Evolutionary conservation across 2,329 filamentous ascomycete genomes (phyloP).

Genomic region (Tolypocladium tundrense): DNA sequence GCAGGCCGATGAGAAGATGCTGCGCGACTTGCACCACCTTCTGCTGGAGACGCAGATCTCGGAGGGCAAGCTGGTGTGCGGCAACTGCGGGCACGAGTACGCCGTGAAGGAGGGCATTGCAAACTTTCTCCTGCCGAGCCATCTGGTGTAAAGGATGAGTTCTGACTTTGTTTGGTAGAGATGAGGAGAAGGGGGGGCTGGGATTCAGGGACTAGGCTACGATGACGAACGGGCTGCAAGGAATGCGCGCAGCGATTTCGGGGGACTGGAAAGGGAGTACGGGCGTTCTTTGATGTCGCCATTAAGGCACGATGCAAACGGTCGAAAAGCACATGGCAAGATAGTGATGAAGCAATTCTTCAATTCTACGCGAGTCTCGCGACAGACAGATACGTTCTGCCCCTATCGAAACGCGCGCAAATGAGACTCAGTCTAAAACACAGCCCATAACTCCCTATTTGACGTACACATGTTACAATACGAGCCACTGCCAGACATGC

Average conservation of each 20-base stretch:
- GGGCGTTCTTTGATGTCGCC: neutral
- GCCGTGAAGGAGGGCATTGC: conserved; percentile 91
- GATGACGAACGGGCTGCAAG: neutral
- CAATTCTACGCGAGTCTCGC: neutral
- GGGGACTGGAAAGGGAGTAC: neutral
- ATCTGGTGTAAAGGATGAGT: conserved; percentile 53
- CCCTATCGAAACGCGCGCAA: neutral
- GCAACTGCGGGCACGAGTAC: conserved; percentile 88
- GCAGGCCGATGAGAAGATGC: conserved; percentile 54
- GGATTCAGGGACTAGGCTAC: neutral
- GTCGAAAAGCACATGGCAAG: neutral
- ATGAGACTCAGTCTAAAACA: neutral
- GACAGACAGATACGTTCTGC: neutral
- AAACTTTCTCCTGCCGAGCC: conserved; percentile 88
- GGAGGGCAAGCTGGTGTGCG: conserved; percentile 84
- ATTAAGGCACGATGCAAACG: neutral
- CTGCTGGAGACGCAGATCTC: conserved; percentile 83
- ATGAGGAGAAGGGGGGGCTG: neutral
- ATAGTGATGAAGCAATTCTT: neutral
- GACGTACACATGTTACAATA: conserved; percentile 7
- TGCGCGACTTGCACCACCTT: conserved; percentile 70
- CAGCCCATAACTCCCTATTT: conserved; percentile 9
- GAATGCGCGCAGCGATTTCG: neutral
- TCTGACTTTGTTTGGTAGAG: neutral
- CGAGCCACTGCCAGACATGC: neutral